Evolutionary conservation across 192 early-diverging fungal species (phyloP).

Genomic region (Backusella westeae): DNA sequence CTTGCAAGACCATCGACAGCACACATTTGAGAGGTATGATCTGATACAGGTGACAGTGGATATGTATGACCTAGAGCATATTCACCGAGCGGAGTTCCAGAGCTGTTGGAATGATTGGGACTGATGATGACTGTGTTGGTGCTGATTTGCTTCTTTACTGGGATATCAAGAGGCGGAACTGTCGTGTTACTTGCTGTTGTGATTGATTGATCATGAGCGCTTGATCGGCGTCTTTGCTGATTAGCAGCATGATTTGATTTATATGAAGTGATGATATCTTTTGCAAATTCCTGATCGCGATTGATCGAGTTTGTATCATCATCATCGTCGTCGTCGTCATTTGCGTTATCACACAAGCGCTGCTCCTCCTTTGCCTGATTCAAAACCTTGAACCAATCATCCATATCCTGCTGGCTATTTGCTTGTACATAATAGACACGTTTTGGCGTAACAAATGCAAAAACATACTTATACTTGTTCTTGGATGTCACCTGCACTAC

Average conservation of each 20-base stretch:
- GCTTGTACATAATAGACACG: slow-evolving; percentile 74
- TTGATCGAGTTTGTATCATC: slow-evolving; percentile 25
- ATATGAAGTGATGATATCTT: slow-evolving; percentile 34
- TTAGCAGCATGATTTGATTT: slow-evolving; percentile 22
- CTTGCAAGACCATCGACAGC: slow-evolving; percentile 26
- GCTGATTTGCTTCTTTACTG: not conserved
- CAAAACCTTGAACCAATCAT: slow-evolving; percentile 74
- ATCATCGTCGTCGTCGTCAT: slow-evolving; percentile 1
- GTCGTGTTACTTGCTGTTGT: not conserved
- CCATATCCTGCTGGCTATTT: slow-evolving; percentile 47
- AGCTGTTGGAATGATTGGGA: not conserved
- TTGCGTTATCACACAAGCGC: slow-evolving; percentile 15
- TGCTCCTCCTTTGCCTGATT: slow-evolving; percentile 50
- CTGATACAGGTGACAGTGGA: slow-evolving; percentile 29
- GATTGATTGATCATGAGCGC: not conserved
- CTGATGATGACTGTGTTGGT: not conserved
- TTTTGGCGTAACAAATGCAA: slow-evolving; percentile 73
- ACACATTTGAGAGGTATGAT: slow-evolving; percentile 22
- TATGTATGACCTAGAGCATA: slow-evolving; percentile 22
- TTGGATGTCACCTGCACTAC: slow-evolving; percentile 71
- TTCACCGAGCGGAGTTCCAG: slow-evolving; percentile 11
- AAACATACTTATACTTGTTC: slow-evolving; percentile 59
- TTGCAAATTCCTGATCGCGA: slow-evolving; percentile 30
- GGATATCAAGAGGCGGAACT: slow-evolving; percentile 25
- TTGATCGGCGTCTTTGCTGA: slow-evolving; percentile 19